Base-by-base conservation (phyloP, 2,329 filamentous ascomycete genomes). In the Arthrobotrys iridis region DNA sequence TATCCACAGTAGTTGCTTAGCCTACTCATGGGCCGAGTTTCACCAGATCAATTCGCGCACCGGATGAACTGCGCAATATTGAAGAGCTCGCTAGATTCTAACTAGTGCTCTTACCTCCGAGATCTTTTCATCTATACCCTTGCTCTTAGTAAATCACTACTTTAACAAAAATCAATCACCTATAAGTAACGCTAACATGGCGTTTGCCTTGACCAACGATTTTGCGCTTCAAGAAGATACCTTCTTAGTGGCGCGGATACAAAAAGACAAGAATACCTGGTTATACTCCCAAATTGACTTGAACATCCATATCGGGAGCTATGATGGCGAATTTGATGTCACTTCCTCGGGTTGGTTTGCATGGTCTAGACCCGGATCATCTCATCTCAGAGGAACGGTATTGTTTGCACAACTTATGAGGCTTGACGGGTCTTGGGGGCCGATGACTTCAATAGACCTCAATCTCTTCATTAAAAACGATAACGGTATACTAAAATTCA, bases 141-240 rank as follows among this genome's bases (percentile, higher is more conserved):
- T n/a, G n/a, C n/a, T n/a, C n/a, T n/a, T n/a, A n/a, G n/a, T n/a
- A n/a, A n/a, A n/a, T n/a, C n/a, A n/a, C n/a, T n/a, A n/a, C n/a
- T n/a, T n/a, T n/a, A n/a, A n/a, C n/a, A n/a, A n/a, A n/a, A n/a
- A n/a, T n/a, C n/a, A n/a, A n/a, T n/a, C n/a, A n/a, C n/a, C n/a
- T n/a, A n/a, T n/a, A n/a, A n/a, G n/a, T n/a, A n/a, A n/a, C n/a
- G 35, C 13, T 40, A 40, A n/a, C 11, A 55, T 55, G 50, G 50
- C 50, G 24, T 55, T 55, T 13, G 50, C 50, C 8, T 15, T 55
- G n/a, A 55, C 50, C 50, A n/a, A 37, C 50, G 50, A 55, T 4
- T 55, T 55, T 10, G 50, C 50, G 24, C 30, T 55, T 7, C 50
- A 55, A 24, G 50, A 55, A 13, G 50, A 55, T 24, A 55, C 50